phyloP scores from a whole-genome alignment of 2,329 filamentous ascomycete genomes.

The Diaporthe vaccinii region DNA sequence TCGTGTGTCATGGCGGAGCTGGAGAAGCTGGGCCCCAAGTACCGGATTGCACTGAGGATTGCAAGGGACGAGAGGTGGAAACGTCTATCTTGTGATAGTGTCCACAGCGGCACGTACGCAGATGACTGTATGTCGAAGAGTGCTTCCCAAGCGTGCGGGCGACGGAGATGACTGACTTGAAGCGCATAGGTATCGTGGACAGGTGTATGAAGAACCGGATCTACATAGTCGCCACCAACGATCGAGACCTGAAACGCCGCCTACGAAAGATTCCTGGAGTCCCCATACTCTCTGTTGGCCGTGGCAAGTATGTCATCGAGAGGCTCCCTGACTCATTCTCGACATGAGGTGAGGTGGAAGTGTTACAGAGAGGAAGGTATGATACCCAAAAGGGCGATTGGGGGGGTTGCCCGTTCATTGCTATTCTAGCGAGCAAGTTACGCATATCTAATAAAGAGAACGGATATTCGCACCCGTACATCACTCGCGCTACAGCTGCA shows the following conservation, averaged over 20 bases:
- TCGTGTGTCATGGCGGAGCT: constrained; percentile 71
- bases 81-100: constrained; percentile 79
- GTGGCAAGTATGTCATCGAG: constrained; percentile 96
- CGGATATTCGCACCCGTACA: background rate
- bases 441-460: no score
- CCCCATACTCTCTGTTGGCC: constrained; percentile 83
- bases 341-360: constrained; percentile 56
- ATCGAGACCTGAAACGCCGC: constrained; percentile 84
- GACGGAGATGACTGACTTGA: constrained; percentile 63
- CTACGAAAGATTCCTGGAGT: constrained; percentile 80
- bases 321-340: constrained; percentile 87
- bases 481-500: no score
- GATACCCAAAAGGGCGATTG: background rate
- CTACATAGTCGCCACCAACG: constrained; percentile 82
- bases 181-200: constrained; percentile 68
- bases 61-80: constrained; percentile 93
- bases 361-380: background rate
- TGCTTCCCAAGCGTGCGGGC: background rate
- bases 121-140: constrained; percentile 56
- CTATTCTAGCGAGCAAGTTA: background rate
- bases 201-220: constrained; percentile 80
- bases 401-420: no score
- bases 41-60: constrained; percentile 86
- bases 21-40: constrained; percentile 75
- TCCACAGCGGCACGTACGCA: constrained; percentile 86